Percentiles rank a stretch among this genome's conserved stretches.
Evolutionary conservation across 306 rosid species (phyloP).

Genomic region (Malus sieversii): DNA sequence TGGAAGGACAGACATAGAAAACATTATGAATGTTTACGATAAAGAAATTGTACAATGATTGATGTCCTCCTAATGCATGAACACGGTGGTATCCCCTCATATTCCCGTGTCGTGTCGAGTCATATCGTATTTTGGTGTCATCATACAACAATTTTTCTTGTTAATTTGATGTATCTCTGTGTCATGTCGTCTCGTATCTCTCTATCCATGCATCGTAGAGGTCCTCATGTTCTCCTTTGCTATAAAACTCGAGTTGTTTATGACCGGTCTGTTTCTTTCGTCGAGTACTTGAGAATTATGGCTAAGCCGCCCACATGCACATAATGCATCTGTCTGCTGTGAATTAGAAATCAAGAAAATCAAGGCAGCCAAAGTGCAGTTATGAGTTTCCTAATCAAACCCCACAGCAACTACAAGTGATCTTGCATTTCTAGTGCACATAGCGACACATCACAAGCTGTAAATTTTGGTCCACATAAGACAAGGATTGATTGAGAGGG

Average conservation of each 20-base stretch:
- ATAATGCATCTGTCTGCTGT: background rate
- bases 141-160: too few relatives aligned
- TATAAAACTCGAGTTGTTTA: background rate
- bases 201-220: too few relatives aligned
- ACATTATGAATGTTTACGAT: background rate
- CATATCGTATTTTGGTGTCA: too few relatives aligned
- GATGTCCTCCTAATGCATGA: too few relatives aligned
- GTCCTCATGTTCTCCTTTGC: background rate
- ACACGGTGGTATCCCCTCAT: too few relatives aligned
- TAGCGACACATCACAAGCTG: background rate
- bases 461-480: slow-evolving; percentile 12
- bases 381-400: background rate
- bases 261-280: background rate
- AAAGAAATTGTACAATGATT: background rate
- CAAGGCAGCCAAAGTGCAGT: background rate
- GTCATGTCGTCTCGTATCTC: too few relatives aligned
- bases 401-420: background rate
- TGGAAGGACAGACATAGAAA: background rate
- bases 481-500: slow-evolving; percentile 2
- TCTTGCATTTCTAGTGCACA: background rate
- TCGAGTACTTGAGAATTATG: background rate
- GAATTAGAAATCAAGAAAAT: background rate
- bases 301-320: background rate
- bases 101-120: too few relatives aligned
- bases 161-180: too few relatives aligned